phyloP scores from a whole-genome alignment of 2,329 filamentous ascomycete genomes.

The Ceratocystis colombiana region DNA sequence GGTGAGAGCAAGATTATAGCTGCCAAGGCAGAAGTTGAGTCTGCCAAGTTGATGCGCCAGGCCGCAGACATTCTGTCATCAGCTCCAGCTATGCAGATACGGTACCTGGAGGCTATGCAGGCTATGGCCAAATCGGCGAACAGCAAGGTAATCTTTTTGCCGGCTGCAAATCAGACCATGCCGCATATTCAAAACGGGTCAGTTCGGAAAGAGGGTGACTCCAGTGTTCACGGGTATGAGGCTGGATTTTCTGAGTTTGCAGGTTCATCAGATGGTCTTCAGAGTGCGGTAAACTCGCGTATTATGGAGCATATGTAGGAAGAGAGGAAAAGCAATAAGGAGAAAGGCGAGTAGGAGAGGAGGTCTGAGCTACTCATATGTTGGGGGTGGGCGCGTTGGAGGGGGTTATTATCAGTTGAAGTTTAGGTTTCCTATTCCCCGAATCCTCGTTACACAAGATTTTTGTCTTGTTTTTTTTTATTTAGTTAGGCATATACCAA shows the following conservation, averaged over 20 bases:
- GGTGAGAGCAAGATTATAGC: conserved; percentile 98
- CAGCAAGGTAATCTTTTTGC: conserved; percentile 78
- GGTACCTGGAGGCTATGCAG: conserved; percentile 97
- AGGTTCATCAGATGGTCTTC: conserved; percentile 52
- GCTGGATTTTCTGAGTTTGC: conserved; percentile 43
- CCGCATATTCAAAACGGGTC: conserved; percentile 37
- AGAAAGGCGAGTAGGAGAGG: neutral
- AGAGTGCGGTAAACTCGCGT: conserved; percentile 69
- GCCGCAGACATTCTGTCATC: conserved; percentile 87
- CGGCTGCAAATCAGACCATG: conserved; percentile 48
- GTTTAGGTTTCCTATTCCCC: neutral
- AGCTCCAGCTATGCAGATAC: conserved; percentile 94
- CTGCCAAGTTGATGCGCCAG: conserved; percentile 84
- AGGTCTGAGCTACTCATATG: neutral
- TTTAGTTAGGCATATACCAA: neutral
- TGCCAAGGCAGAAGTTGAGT: conserved; percentile 92
- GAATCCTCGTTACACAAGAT: neutral
- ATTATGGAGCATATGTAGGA: conserved; percentile 76
- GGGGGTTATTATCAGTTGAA: neutral
- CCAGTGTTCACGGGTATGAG: conserved; percentile 34
- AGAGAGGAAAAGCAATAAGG: neutral
- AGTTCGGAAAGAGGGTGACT: conserved; percentile 31
- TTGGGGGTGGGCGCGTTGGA: neutral
- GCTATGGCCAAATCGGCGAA: conserved; percentile 93
- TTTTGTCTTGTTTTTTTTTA: too few species aligned